A percentile compares a stretch with the other conserved stretches of the same genome.
phyloP scores from a whole-genome alignment of 257 asterid genomes.

The Rehmannia glutinosa region DNA sequence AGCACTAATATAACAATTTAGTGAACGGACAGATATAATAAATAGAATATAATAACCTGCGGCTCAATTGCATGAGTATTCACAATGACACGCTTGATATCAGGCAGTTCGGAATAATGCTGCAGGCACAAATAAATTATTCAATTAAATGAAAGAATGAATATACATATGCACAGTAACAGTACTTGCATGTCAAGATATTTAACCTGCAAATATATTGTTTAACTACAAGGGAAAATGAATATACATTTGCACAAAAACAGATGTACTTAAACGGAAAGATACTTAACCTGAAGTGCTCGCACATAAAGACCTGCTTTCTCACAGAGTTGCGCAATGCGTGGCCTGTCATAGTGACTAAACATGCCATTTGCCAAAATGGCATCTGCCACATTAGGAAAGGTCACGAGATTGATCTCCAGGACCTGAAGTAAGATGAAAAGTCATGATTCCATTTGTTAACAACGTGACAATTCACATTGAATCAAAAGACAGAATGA shows the following conservation, averaged over 20 bases:
- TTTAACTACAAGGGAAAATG: background rate
- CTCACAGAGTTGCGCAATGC: constrained; percentile 94
- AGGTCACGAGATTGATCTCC: constrained; percentile 91
- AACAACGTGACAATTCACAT: background rate
- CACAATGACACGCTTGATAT: constrained; percentile 95
- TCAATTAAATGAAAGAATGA: no score
- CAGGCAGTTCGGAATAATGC: constrained; percentile 94
- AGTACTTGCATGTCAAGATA: no score
- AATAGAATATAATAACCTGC: constrained; percentile 51
- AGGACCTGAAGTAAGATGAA: constrained; percentile 57
- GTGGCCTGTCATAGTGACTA: constrained; percentile 95
- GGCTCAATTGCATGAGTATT: constrained; percentile 99
- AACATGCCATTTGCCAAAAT: constrained; percentile 98
- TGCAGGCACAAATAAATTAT: constrained; percentile 31
- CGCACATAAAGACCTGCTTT: constrained; percentile 94
- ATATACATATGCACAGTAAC: no score
- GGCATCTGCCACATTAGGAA: constrained; percentile 99
- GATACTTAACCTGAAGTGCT: constrained; percentile 78
- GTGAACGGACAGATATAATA: background rate
- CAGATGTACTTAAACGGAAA: background rate
- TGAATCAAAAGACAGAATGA: background rate
- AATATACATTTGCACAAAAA: background rate
- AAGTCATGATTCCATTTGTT: constrained; percentile 18
- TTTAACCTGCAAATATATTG: no score
- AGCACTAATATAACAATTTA: constrained; percentile 7